Percentiles rank a stretch among this genome's conserved stretches.
These are phyloP conservation scores for Lodderomyces parapsilosis DNA, from an alignment of 1,139 yeast species.

Conservation along the genomic window DNA sequence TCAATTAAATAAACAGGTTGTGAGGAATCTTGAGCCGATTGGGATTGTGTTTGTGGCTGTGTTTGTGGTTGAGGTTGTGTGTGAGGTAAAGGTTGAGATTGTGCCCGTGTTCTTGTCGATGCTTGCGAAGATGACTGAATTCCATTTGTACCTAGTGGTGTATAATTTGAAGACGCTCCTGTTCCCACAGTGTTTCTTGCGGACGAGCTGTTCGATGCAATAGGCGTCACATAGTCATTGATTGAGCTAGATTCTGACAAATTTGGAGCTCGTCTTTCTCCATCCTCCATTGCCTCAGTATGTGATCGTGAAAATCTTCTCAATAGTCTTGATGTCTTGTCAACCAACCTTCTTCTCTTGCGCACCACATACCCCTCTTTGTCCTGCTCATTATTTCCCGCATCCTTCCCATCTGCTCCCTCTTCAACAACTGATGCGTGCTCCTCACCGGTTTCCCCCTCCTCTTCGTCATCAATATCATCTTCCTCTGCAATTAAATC, in stretches of 20 bases:
- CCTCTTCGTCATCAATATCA: conserved; percentile 16
- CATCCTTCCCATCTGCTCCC: conserved; percentile 16
- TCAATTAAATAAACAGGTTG: conserved; percentile 23
- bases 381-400: conserved; percentile 13
- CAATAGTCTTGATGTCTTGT: conserved; percentile 1
- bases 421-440: conserved; percentile 12
- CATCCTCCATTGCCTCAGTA: conserved; percentile 5
- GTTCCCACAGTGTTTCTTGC: background rate
- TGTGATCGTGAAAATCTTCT: conserved; percentile 6
- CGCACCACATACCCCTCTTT: conserved; percentile 10
- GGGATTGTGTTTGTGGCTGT: conserved; percentile 5
- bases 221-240: background rate
- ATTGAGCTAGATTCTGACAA: background rate
- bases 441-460: conserved; percentile 3
- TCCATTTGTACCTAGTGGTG: background rate
- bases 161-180: background rate
- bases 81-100: background rate
- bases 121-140: background rate
- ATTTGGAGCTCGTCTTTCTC: conserved; percentile 1
- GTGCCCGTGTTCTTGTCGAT: background rate
- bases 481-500: conserved; percentile 13
- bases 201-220: background rate
- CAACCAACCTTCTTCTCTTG: conserved; percentile 6
- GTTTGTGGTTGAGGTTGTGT: background rate
- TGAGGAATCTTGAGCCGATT: background rate